A percentile compares a stretch with the other conserved stretches of the same genome.
Evolutionary conservation across 768 basidiomycete species (phyloP).

Genomic region (Panus rudis): DNA sequence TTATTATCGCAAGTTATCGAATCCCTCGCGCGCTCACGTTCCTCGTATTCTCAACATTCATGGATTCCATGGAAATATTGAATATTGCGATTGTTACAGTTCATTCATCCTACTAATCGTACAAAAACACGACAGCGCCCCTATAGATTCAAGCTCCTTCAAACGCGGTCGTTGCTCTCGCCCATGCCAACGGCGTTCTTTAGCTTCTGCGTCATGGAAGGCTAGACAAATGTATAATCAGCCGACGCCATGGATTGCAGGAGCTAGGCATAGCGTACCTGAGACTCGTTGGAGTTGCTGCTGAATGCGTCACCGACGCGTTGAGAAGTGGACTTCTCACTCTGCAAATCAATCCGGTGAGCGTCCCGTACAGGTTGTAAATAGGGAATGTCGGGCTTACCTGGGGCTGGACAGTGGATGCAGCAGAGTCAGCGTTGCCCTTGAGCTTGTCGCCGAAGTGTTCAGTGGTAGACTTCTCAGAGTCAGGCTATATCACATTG

Average conservation of each 20-base stretch:
- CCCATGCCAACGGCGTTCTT: slow-evolving; percentile 30
- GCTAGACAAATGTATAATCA: slow-evolving; percentile 7
- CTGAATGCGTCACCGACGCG: slow-evolving; percentile 27
- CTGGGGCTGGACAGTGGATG: slow-evolving; percentile 22
- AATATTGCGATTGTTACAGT: background rate
- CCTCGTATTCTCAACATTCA: too few species aligned
- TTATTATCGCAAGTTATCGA: too few species aligned
- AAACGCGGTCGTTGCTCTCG: slow-evolving; percentile 18
- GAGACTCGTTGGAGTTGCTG: slow-evolving; percentile 24
- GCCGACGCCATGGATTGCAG: background rate
- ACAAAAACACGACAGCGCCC: background rate
- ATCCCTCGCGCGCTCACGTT: too few species aligned
- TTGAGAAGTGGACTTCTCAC: slow-evolving; percentile 30
- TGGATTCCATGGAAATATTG: too few species aligned
- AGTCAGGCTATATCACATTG: slow-evolving; percentile 22
- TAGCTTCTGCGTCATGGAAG: slow-evolving; percentile 26
- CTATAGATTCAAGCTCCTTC: too few species aligned
- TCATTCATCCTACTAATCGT: background rate
- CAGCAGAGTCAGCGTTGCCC: slow-evolving; percentile 26
- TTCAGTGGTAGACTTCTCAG: slow-evolving; percentile 32
- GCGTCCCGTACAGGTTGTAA: background rate
- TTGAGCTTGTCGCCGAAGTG: slow-evolving; percentile 30
- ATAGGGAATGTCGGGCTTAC: slow-evolving; percentile 6
- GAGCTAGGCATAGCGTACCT: slow-evolving; percentile 8
- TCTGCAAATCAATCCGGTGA: slow-evolving; percentile 11